These are phyloP conservation scores for Globisporangium perplexum DNA, from an alignment of 352 stramenopile species.

Conservation along the genomic window DNA sequence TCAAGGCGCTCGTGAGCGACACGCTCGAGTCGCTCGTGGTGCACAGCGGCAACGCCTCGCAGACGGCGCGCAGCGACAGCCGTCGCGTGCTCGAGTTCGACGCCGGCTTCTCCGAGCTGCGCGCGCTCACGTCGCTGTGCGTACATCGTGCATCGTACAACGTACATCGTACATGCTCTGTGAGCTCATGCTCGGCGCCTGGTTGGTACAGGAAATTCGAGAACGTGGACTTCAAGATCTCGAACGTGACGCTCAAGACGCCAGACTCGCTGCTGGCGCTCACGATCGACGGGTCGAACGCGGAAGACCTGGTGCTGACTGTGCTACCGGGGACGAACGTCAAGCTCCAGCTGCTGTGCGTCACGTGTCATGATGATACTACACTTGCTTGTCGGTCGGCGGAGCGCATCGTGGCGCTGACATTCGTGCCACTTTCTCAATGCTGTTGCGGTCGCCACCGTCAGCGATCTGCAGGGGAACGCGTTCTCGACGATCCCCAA, in stretches of 20 bases:
- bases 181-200: not conserved
- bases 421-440: not conserved
- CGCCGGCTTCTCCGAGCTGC: conserved; percentile 15
- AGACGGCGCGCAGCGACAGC: not conserved
- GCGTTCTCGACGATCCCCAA: conserved; percentile 19
- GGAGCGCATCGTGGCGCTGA: not conserved
- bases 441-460: not conserved
- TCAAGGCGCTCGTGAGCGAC: conserved; percentile 16
- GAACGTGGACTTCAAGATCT: conserved; percentile 19
- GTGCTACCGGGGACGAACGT: conserved; percentile 7
- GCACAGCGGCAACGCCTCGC: conserved; percentile 11
- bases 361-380: not conserved
- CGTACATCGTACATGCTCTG: not conserved
- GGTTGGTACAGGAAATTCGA: conserved; percentile 13
- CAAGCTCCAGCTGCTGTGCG: conserved; percentile 9
- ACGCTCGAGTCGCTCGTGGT: conserved; percentile 11
- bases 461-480: conserved; percentile 18
- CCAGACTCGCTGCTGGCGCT: conserved; percentile 15
- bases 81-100: conserved; percentile 7
- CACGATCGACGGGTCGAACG: conserved; percentile 16
- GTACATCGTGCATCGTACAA: not conserved
- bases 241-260: conserved; percentile 10
- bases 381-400: not conserved
- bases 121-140: conserved; percentile 11
- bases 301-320: conserved; percentile 11